Conservation (phyloP, 2,329 filamentous ascomycete species). For the Cladosporium halotolerans region DNA sequence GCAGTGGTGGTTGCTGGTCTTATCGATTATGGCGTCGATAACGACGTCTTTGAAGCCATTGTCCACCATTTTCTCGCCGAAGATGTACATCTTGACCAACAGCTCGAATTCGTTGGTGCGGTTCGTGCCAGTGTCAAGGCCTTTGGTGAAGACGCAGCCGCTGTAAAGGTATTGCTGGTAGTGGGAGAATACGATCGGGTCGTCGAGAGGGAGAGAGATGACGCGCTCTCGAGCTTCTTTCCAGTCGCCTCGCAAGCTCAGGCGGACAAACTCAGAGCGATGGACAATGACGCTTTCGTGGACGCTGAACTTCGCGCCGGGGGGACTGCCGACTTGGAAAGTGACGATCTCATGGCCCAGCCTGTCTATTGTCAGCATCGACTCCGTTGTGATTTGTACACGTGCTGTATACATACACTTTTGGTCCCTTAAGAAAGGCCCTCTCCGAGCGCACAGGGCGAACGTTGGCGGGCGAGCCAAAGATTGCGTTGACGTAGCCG, state of each 20-base stretch:
- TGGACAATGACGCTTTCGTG: conserved; percentile 3
- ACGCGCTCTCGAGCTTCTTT: conserved; percentile 12
- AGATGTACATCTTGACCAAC: conserved; percentile 17
- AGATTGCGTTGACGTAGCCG: too few species aligned
- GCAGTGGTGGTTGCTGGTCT: neutral
- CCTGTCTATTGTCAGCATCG: neutral
- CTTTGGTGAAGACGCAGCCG: neutral
- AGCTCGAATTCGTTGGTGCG: neutral
- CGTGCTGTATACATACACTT: neutral
- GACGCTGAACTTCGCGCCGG: conserved; percentile 1
- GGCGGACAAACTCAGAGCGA: conserved; percentile 13
- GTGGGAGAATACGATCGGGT: conserved; percentile 9
- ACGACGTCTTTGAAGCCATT: conserved; percentile 20
- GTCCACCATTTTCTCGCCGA: conserved; percentile 24
- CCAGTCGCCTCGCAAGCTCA: conserved; percentile 12
- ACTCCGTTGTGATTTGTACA: neutral
- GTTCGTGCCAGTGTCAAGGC: neutral
- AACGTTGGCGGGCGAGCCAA: too few species aligned
- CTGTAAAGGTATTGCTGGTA: conserved; percentile 20
- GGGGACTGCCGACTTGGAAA: conserved; percentile 6
- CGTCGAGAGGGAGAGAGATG: conserved; percentile 10
- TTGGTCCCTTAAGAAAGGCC: too few species aligned
- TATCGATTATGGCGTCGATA: conserved; percentile 15
- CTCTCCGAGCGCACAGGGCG: too few species aligned
- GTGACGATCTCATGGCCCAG: neutral